Base-by-base conservation (phyloP, 169 alveolate species). In the Besnoitia besnoiti region DNA sequence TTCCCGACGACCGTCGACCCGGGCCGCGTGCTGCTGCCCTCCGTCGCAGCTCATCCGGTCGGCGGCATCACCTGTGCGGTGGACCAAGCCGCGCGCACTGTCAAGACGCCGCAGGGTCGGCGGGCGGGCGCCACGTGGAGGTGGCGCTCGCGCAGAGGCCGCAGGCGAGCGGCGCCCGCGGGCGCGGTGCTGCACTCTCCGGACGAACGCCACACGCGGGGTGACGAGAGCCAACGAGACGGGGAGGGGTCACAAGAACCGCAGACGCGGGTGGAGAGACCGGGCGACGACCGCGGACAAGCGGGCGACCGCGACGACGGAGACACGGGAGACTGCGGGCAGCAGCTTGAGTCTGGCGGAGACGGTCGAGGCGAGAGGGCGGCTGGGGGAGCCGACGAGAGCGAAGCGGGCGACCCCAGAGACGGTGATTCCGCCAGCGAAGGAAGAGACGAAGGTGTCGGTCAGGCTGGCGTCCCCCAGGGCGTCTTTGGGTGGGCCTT, bases 1-100 rank as follows among this genome's bases (percentile, higher is more conserved):
- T 40, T 77, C 19, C 87, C 87, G 7, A 27, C 33, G 59, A 2
- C 49, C 14, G 87, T 77, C 10, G 61, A 77, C 59, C 49, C 55
- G 42, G 87, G n/a, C 33, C 49, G 59, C 61, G 59, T 77, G 7
- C 59, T 77, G 21, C 59, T 77, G 37, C 55, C 87, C 8, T 77
- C 87, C 50, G 87, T 77, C 33, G 87, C 87, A 51, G 87, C 59
- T 16, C 87, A 77, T 39, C 87, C 87, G 5, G 50, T 77, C 59
- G 87, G 87, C n/a, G 87, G 87, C 37, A 77, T 77, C 55, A 77
- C 87, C 5, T 77, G 87, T 27, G 87, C 87, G 0, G 59, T 42
- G 30, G 87, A 30, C 19, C 87, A 77, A 55, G 40, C 87, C 33
- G 87, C 55, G 16, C 16, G 16, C 24, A 37, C 82, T 3, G n/a